phyloP scores from a whole-genome alignment of 1,139 yeast species.

The Arxiozyma heterogenica region DNA sequence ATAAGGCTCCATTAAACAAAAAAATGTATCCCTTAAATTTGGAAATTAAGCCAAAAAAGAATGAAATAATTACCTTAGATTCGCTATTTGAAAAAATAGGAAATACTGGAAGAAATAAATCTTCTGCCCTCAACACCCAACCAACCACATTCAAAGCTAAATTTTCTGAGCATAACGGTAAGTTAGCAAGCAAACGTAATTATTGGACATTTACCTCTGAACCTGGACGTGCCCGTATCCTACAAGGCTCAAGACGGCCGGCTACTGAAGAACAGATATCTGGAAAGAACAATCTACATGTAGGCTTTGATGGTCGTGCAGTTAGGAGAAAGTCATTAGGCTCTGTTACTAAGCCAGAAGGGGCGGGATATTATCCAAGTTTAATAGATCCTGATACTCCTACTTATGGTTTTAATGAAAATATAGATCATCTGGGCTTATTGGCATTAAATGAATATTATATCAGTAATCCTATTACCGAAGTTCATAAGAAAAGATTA shows the following conservation, averaged over 20 bases:
- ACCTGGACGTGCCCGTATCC: neutral
- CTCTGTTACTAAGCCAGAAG: conserved; percentile 5
- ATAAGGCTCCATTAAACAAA: no score
- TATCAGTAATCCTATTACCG: conserved; percentile 47
- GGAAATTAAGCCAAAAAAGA: neutral
- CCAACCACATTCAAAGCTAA: neutral
- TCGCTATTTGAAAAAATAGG: neutral
- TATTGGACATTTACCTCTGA: neutral
- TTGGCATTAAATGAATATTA: conserved; percentile 4
- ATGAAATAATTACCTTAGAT: neutral
- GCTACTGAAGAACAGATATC: conserved; percentile 6
- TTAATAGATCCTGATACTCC: conserved; percentile 19
- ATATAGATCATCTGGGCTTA: neutral
- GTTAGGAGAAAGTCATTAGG: conserved; percentile 5
- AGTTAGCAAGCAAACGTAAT: neutral
- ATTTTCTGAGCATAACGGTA: neutral
- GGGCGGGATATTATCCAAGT: conserved; percentile 19
- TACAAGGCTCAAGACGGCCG: conserved; percentile 5
- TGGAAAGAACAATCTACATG: neutral
- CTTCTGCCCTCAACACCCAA: neutral
- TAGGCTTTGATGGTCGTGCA: neutral
- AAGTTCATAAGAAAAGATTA: conserved; percentile 1
- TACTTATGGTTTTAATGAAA: conserved; percentile 14
- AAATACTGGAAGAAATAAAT: neutral
- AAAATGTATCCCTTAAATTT: no score